Base-by-base conservation (phyloP, 176 grass and related monocot genomes). In the Oryza meyeriana region DNA sequence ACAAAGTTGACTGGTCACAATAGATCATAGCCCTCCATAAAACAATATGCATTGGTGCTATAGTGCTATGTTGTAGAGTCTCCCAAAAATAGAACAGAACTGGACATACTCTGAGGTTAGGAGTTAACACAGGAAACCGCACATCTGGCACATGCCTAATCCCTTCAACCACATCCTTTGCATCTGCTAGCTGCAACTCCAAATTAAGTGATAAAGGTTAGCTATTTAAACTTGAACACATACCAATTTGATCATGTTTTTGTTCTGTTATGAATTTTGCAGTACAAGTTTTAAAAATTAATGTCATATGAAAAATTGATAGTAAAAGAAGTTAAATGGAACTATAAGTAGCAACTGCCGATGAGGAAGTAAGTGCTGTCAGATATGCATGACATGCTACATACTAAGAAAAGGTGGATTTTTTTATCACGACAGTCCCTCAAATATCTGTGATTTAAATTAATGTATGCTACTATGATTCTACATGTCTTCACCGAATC, bases 71-170 rank as follows among this genome's bases (percentile, higher is more conserved):
- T 64, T 65, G 29, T 25, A 31, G 9, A 36, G 11, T 58, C n/a
- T 20, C 76, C 33, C 62, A 59, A 25, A 62, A 62, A 59, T 16
- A 58, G 64, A 42, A 11, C n/a, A 63, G 2, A 72, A n/a, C 71
- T n/a, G 29, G 50, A 75, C 84, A 39, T 86, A 95, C 93, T 69
- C 84, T 95, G n/a, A 95, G 85, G 81, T 95, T 95, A 72, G 93
- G 93, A 86, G 93, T 95, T 83, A 92, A 75, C 45, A 95, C 93
- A 7, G 87, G 90, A 65, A 88, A 88, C 76, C 88, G 72, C 33
- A 85, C 87, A 55, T 77, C 66, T 39, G 84, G 72, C 29, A 88
- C 47, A 22, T 79, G 47, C 72, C 50, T 76, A 63, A 95, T 90
- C 30, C 85, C 85, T 79, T 74, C 29, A 39, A 95, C 71, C 12